A percentile compares a stretch with the other conserved stretches of the same genome.
phyloP scores from a whole-genome alignment of 1,284 basidiomycete species.

The Cerioporus squamosus region DNA sequence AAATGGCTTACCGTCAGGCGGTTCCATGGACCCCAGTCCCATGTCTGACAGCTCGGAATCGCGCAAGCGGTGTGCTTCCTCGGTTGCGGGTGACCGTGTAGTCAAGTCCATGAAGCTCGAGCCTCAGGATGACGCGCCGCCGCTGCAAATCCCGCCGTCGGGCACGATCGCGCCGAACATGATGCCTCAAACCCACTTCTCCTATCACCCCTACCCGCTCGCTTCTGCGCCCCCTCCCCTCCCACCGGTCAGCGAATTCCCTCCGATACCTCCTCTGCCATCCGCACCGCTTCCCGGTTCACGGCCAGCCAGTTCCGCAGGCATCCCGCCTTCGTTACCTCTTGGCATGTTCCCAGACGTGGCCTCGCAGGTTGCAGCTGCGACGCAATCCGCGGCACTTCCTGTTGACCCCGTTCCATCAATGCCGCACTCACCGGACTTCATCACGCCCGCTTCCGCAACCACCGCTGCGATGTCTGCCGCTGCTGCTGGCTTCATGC shows the following conservation, averaged over 20 bases:
- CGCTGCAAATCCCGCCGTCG: constrained; percentile 29
- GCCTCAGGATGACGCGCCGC: constrained; percentile 56
- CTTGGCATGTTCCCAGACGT: constrained; percentile 31
- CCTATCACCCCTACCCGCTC: constrained; percentile 30
- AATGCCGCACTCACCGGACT: constrained; percentile 23
- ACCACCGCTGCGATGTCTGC: constrained; percentile 8
- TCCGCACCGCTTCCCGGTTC: constrained; percentile 39
- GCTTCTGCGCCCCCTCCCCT: constrained; percentile 26
- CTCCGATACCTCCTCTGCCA: constrained; percentile 31
- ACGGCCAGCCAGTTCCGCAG: constrained; percentile 47
- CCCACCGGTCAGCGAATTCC: constrained; percentile 27
- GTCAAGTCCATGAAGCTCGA: constrained; percentile 72
- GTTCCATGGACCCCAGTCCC: constrained; percentile 28
- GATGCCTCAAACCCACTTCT: constrained; percentile 32
- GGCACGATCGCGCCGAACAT: constrained; percentile 30
- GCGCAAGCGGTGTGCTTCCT: constrained; percentile 73
- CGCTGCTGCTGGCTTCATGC: constrained; percentile 14
- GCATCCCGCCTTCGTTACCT: constrained; percentile 33
- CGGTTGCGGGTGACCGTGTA: constrained; percentile 59
- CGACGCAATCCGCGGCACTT: constrained; percentile 17
- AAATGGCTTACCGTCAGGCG: constrained; percentile 26
- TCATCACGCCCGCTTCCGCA: constrained; percentile 16
- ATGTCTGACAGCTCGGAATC: constrained; percentile 35
- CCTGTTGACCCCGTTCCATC: constrained; percentile 20
- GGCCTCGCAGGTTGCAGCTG: constrained; percentile 23